Evolutionary conservation across 768 basidiomycete genomes (phyloP).

Genomic region (Podaxis rugospora): DNA sequence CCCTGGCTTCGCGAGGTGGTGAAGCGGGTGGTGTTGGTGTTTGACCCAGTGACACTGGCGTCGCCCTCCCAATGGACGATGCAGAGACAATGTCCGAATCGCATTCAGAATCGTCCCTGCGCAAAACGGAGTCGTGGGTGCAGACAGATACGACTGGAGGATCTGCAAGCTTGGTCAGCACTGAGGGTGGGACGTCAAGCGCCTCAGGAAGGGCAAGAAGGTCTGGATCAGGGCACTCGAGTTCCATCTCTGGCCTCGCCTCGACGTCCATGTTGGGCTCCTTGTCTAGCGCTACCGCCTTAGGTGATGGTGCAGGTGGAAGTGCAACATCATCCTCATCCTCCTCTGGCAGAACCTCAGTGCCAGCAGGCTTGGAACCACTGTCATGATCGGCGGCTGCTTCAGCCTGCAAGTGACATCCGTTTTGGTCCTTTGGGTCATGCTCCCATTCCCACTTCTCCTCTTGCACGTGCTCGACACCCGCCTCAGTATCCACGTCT

Average conservation of each 20-base stretch:
- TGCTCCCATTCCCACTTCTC: conserved; percentile 9
- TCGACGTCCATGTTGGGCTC: not conserved
- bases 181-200: conserved; percentile 14
- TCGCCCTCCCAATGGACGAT: not conserved
- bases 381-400: not conserved
- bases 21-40: conserved; percentile 43
- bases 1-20: conserved; percentile 22
- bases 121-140: conserved; percentile 4
- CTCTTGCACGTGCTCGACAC: not conserved
- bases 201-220: conserved; percentile 34
- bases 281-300: not conserved
- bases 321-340: not conserved
- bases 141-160: conserved; percentile 8
- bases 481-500: not conserved
- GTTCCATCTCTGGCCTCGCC: not conserved
- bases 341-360: not conserved
- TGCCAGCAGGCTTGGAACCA: not conserved
- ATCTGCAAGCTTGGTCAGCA: conserved; percentile 13
- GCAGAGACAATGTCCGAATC: not conserved
- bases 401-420: not conserved
- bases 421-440: not conserved
- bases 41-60: conserved; percentile 21
- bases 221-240: conserved; percentile 35
- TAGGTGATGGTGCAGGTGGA: not conserved
- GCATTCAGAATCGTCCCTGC: not conserved